Conservation (phyloP, 2,329 filamentous ascomycete species). For the Monosporascus cannonballus region DNA sequence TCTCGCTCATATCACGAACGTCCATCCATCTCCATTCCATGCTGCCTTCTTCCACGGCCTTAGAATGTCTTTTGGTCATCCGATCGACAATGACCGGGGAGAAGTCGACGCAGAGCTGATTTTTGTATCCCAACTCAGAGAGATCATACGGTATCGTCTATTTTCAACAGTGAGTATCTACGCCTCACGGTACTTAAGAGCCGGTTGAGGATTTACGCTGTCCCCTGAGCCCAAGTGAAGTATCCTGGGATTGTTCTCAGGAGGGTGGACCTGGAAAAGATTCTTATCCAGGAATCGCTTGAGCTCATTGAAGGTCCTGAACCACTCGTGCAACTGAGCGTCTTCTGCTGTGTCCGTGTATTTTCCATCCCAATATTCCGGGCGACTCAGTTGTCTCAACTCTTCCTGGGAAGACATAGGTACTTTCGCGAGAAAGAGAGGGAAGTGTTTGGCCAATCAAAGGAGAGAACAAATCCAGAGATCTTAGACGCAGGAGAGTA, state of each 20-base stretch:
- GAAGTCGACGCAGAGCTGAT: constrained; percentile 53
- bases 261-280: constrained; percentile 29
- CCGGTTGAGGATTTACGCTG: constrained; percentile 36
- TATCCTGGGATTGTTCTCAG: constrained; percentile 34
- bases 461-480: too few species aligned
- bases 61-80: constrained; percentile 40
- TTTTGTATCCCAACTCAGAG: constrained; percentile 37
- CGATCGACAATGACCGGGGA: constrained; percentile 44
- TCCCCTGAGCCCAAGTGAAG: constrained; percentile 53
- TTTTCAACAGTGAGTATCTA: constrained; percentile 1
- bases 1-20: constrained; percentile 40
- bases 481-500: too few species aligned
- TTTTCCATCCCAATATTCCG: constrained; percentile 45
- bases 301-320: constrained; percentile 41
- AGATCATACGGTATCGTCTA: constrained; percentile 48
- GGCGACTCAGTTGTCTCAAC: constrained; percentile 23
- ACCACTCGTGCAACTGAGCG: constrained; percentile 47
- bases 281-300: constrained; percentile 39
- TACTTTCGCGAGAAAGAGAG: too few species aligned
- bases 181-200: too few species aligned
- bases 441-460: too few species aligned
- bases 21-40: constrained; percentile 47
- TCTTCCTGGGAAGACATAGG: too few species aligned
- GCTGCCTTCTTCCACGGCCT: constrained; percentile 18
- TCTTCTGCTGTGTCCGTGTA: constrained; percentile 34